Percentiles rank a stretch among this genome's conserved stretches.
Conservation (phyloP, 352 stramenopile genomes). For the Phytophthora ohioensis region DNA sequence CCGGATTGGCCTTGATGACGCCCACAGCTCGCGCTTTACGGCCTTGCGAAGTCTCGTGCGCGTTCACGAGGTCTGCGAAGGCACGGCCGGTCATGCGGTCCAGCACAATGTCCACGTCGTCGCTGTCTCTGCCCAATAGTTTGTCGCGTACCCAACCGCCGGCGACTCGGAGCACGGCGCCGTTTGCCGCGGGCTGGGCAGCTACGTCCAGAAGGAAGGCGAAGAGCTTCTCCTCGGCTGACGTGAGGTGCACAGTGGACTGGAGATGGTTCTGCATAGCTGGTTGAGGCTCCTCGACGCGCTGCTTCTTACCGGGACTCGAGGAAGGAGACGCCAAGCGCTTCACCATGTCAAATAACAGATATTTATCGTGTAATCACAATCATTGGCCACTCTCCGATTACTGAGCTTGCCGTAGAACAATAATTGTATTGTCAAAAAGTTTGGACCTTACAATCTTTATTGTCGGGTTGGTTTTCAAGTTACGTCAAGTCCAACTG, state of each 20-base stretch:
- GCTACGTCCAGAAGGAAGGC: conserved; percentile 68
- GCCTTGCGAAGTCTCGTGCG: conserved; percentile 65
- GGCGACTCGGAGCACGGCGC: conserved; percentile 93
- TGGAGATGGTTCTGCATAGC: conserved; percentile 18
- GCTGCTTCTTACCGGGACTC: conserved; percentile 44
- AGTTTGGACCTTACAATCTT: too few species aligned
- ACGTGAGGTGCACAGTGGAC: conserved; percentile 46
- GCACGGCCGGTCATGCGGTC: conserved; percentile 95
- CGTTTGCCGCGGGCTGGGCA: conserved; percentile 51
- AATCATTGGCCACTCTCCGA: too few species aligned
- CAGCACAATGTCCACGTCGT: conserved; percentile 98
- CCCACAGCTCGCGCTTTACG: conserved; percentile 60
- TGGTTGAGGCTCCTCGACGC: conserved; percentile 3
- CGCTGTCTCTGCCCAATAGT: conserved; percentile 85
- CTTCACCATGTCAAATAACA: conserved; percentile 32
- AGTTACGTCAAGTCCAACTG: too few species aligned
- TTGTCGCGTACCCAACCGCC: conserved; percentile 99
- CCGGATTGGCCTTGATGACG: conserved; percentile 82
- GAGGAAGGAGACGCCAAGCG: conserved; percentile 23
- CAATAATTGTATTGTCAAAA: too few species aligned
- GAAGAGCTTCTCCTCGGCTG: conserved; percentile 68
- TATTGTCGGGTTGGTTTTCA: too few species aligned
- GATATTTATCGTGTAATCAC: too few species aligned
- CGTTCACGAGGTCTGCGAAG: conserved; percentile 91
- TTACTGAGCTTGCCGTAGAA: too few species aligned